These are phyloP conservation scores for Arxiozyma heterogenica DNA, from an alignment of 1,139 yeast genomes.

Conservation along the genomic window DNA sequence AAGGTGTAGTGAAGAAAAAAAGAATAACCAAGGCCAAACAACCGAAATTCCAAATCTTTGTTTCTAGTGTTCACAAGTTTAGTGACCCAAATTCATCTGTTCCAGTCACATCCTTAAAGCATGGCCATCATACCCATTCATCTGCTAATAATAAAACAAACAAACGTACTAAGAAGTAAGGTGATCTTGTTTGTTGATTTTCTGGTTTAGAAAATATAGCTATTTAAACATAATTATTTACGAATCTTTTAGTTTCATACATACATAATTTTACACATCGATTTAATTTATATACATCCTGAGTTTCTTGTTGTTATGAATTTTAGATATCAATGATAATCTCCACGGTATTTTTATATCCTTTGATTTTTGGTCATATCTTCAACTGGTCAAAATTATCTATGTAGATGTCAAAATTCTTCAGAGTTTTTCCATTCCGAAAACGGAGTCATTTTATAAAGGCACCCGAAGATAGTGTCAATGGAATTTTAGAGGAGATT, in stretches of 20 bases:
- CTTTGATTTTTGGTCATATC: not conserved
- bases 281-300: not conserved
- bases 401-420: not conserved
- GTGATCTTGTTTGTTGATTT: too few relatives aligned
- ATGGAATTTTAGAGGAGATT: not conserved
- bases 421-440: not conserved
- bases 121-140: not conserved
- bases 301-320: not conserved
- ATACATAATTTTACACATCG: not conserved
- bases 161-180: constrained; percentile 7
- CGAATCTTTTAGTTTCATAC: not conserved
- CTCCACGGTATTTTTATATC: too few relatives aligned
- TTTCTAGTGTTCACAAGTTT: constrained; percentile 28
- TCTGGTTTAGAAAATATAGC: not conserved
- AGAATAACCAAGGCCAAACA: constrained; percentile 19
- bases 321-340: too few relatives aligned
- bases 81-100: constrained; percentile 14
- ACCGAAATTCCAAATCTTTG: constrained; percentile 30
- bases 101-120: constrained; percentile 2
- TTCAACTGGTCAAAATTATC: too few relatives aligned
- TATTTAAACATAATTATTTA: not conserved
- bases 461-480: not conserved
- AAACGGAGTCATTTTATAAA: not conserved
- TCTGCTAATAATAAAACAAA: constrained; percentile 5
- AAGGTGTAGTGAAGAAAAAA: constrained; percentile 10